Evolutionary conservation across 1,284 basidiomycete species (phyloP), one percentile per base, ranked within the genome.

Genomic region (Cystobasidium pallidum): DNA sequence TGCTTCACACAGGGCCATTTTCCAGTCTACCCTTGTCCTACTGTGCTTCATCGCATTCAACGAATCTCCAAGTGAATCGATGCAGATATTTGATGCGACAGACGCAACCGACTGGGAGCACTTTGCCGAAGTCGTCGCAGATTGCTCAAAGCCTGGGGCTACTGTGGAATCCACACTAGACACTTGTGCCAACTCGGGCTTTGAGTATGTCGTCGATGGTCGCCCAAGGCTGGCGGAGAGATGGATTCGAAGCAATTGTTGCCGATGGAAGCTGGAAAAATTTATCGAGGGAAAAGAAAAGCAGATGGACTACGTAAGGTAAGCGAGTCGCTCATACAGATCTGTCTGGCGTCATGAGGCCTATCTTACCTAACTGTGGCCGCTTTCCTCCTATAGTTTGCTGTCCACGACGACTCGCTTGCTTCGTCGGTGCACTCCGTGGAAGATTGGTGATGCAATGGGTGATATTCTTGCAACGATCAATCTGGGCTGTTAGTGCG

Each of bases 231-330:
- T 57, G 39, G 36, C 58, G 8, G 58, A 61, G 58, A 64, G 19
- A 24, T 64, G 43, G 45, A 30, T 64, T 3, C 21, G 39, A 28
- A 34, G 45, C 15, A 52, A 47, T 15, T 28, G 15, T n/a, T 49
- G 32, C 24, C 62, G 62, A 4, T 51, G 43, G 62, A 32, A 28
- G 19, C 43, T 67, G 26, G 52, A 55, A 43, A 51, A 51, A 17
- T 67, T 67, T 21, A 30, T 67, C 30, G 54, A 67, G 28, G 66
- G 54, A 19, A 59, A 47, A 21, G 66, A 67, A 17, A 57, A 55
- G 55, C 66, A 67, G n/a, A 67, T 67, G 66, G 66, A 67, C 52
- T 57, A 45, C 17, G 55, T 67, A 21, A 67, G 66, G 66, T 67
- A 39, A 47, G 66, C 24, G 17, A 47, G 15, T 47, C 3, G 13